Evolutionary conservation across 768 basidiomycete genomes (phyloP).

Genomic region (Tephrocybe rancida): DNA sequence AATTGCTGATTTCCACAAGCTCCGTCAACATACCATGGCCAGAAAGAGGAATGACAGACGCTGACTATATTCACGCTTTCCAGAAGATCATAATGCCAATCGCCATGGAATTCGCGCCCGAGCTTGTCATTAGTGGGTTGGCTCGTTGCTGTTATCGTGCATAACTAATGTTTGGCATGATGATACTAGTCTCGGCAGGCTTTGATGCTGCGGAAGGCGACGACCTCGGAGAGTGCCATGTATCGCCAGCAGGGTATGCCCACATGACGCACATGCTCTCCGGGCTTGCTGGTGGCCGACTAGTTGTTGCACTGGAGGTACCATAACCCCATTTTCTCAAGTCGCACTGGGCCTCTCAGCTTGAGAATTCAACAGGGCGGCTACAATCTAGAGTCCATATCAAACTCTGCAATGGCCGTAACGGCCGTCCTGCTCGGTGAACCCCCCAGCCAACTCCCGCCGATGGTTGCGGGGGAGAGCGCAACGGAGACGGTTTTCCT

Average conservation of each 20-base stretch:
- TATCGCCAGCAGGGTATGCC: constrained; percentile 91
- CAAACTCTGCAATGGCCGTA: constrained; percentile 86
- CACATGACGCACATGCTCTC: constrained; percentile 99
- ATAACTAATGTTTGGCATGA: background rate
- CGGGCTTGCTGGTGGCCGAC: constrained; percentile 81
- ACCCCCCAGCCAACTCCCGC: constrained; percentile 72
- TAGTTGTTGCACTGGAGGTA: constrained; percentile 95
- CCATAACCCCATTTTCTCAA: constrained; percentile 11
- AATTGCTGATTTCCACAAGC: constrained; percentile 39
- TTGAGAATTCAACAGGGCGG: constrained; percentile 68
- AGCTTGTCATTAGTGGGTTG: constrained; percentile 89
- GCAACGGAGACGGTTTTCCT: constrained; percentile 91
- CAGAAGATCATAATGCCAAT: constrained; percentile 97
- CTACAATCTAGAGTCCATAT: constrained; percentile 90
- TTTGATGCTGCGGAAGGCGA: constrained; percentile 97
- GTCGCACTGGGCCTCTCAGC: constrained; percentile 1
- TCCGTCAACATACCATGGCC: constrained; percentile 98
- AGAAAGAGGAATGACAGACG: constrained; percentile 83
- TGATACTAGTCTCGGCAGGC: constrained; percentile 86
- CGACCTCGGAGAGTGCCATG: constrained; percentile 86
- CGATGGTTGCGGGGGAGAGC: constrained; percentile 73
- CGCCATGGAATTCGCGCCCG: constrained; percentile 93
- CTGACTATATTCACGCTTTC: constrained; percentile 96
- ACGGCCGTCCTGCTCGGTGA: constrained; percentile 88
- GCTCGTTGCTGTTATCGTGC: background rate